phyloP scores from a whole-genome alignment of 768 basidiomycete genomes.

The Tulasnella sp. region DNA sequence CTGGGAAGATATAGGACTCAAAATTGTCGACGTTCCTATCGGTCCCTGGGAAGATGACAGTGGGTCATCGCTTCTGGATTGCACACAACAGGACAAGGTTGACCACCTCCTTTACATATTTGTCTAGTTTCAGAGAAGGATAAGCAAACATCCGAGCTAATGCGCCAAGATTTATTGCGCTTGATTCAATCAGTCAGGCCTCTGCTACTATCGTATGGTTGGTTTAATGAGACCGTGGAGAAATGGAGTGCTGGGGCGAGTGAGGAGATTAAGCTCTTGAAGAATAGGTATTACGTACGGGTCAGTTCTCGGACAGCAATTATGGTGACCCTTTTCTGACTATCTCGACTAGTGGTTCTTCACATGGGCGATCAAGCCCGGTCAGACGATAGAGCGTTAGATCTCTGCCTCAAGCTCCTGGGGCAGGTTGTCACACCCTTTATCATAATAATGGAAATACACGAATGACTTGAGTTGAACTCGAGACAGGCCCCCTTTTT shows the following conservation, averaged over 20 bases:
- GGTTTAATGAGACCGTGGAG: slow-evolving; percentile 14
- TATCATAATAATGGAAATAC: too few species aligned
- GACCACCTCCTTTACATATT: not conserved
- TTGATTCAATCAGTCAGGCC: slow-evolving; percentile 2
- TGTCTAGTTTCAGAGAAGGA: not conserved
- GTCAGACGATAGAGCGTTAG: too few species aligned
- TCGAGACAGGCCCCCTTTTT: too few species aligned
- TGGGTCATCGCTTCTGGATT: not conserved
- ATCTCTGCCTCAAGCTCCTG: too few species aligned
- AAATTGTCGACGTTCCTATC: slow-evolving; percentile 15
- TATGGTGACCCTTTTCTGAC: not conserved
- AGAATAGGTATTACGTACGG: not conserved
- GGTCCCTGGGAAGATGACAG: slow-evolving; percentile 26
- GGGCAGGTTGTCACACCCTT: too few species aligned
- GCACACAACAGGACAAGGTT: not conserved
- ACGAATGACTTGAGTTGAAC: too few species aligned
- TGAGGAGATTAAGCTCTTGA: not conserved
- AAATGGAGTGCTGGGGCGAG: not conserved
- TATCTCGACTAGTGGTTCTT: not conserved
- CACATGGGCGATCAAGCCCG: not conserved
- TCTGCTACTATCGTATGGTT: slow-evolving; percentile 15
- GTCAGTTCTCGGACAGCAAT: not conserved
- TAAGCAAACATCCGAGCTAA: slow-evolving; percentile 3
- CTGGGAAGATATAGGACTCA: slow-evolving; percentile 6
- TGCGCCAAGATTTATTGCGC: not conserved